Evolutionary conservation across 179 eudicot species (phyloP).

Genomic region (Camellia oleifera): DNA sequence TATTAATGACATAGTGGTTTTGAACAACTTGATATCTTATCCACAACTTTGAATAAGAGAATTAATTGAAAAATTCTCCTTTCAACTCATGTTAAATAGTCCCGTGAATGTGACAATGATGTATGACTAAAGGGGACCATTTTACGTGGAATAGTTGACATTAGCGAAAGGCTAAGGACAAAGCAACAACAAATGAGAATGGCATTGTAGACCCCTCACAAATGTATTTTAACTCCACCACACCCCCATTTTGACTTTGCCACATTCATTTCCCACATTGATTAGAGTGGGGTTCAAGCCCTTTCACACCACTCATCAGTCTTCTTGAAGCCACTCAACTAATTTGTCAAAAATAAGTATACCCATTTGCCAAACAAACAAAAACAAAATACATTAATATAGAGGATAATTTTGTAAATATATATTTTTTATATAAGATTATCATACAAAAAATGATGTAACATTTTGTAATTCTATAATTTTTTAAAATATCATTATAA

Average conservation of each 20-base stretch:
- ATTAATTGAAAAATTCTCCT: too few species aligned
- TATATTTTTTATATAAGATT: too few species aligned
- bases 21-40: too few species aligned
- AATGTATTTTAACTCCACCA: background rate
- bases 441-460: too few species aligned
- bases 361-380: too few species aligned
- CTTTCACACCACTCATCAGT: background rate
- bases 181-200: background rate
- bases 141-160: slow-evolving; percentile 25
- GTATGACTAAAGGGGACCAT: slow-evolving; percentile 10
- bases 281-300: slow-evolving; percentile 1
- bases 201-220: background rate
- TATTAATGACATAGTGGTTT: too few species aligned
- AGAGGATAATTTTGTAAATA: too few species aligned
- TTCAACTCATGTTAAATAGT: background rate
- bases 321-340: too few species aligned
- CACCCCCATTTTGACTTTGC: slow-evolving; percentile 17
- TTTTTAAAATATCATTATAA: too few species aligned
- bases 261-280: background rate
- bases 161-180: slow-evolving; percentile 11
- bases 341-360: background rate
- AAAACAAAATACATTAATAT: too few species aligned
- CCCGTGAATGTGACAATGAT: slow-evolving; percentile 1
- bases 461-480: too few species aligned
- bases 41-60: too few species aligned